Percentiles rank a stretch among this genome's conserved stretches.
Conservation (phyloP, 163 green algal species). For the Prototheca cutis region DNA sequence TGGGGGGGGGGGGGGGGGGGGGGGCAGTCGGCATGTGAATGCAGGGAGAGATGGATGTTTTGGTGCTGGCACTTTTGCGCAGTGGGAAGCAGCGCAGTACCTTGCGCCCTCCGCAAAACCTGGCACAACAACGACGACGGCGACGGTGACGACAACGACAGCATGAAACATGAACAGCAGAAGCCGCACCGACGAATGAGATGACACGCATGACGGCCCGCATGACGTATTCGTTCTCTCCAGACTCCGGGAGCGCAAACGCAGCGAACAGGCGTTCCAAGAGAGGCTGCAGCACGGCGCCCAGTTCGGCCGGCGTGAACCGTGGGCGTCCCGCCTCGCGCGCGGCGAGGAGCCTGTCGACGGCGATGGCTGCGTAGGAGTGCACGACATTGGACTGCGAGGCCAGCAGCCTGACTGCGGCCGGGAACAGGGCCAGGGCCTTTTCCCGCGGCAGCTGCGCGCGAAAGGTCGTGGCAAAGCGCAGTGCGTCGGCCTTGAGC, state of each 20-base stretch:
- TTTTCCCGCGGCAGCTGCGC: constrained; percentile 51
- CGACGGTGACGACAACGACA: too few species aligned
- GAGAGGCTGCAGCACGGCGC: constrained; percentile 49
- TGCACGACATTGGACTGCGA: constrained; percentile 86
- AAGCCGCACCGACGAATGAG: constrained; percentile 49
- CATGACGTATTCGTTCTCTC: constrained; percentile 98
- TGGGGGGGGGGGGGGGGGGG: constrained; percentile 25
- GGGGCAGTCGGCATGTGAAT: neutral
- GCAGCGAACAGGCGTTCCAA: constrained; percentile 69
- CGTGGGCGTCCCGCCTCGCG: constrained; percentile 17
- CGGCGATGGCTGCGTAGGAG: constrained; percentile 81
- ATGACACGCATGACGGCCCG: constrained; percentile 85
- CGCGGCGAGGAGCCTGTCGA: constrained; percentile 81
- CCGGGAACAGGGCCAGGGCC: constrained; percentile 55
- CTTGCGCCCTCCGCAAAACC: too few species aligned
- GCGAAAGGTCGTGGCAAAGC: constrained; percentile 92
- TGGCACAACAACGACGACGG: too few species aligned
- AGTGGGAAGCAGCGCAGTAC: too few species aligned
- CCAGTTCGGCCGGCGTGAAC: constrained; percentile 57
- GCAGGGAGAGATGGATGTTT: neutral
- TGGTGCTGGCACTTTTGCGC: too few species aligned
- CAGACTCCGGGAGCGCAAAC: constrained; percentile 68
- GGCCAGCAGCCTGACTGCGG: constrained; percentile 46
- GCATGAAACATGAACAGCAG: too few species aligned
- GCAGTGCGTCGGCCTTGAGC: constrained; percentile 89